Conservation (phyloP, 768 basidiomycete species). For the Coprinellus micaceus region DNA sequence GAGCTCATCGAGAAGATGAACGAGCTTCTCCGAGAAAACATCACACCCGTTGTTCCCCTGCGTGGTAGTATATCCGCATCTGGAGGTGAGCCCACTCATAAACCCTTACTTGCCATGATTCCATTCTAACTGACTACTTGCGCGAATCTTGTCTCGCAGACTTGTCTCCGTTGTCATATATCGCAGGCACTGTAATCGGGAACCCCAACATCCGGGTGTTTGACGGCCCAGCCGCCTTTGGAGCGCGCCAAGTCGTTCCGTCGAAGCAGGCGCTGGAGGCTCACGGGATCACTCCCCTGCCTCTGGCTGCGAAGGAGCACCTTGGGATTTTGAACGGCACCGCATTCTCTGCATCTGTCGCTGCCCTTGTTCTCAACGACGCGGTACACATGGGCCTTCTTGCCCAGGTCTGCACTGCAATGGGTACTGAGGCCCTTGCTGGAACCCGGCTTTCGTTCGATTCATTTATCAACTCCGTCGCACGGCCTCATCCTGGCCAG, state of each 20-base stretch:
- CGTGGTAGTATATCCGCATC: slow-evolving; percentile 82
- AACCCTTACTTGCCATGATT: slow-evolving; percentile 14
- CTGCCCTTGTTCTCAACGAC: slow-evolving; percentile 67
- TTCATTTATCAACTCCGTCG: slow-evolving; percentile 71
- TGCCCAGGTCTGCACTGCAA: slow-evolving; percentile 72
- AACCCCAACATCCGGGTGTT: slow-evolving; percentile 78
- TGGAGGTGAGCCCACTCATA: slow-evolving; percentile 48
- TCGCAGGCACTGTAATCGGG: slow-evolving; percentile 76
- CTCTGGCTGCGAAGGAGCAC: slow-evolving; percentile 72
- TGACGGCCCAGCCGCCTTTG: slow-evolving; percentile 47
- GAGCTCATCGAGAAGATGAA: slow-evolving; percentile 78
- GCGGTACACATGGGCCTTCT: slow-evolving; percentile 64
- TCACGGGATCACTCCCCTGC: slow-evolving; percentile 60
- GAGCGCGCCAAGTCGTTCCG: slow-evolving; percentile 48
- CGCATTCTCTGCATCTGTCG: slow-evolving; percentile 79
- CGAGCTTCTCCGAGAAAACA: slow-evolving; percentile 62
- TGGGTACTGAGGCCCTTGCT: slow-evolving; percentile 79
- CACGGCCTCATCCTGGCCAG: slow-evolving; percentile 84
- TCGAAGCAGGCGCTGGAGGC: slow-evolving; percentile 54
- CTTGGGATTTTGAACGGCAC: slow-evolving; percentile 83
- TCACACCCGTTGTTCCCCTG: slow-evolving; percentile 78
- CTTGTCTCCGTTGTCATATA: slow-evolving; percentile 76
- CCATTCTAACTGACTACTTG: too few relatives aligned
- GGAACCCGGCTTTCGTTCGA: slow-evolving; percentile 72
- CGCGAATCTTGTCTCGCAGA: too few relatives aligned